A percentile compares a stretch with the other conserved stretches of the same genome.
Conservation (phyloP, 2,329 filamentous ascomycete genomes). For the Paecilomyces formosus region DNA sequence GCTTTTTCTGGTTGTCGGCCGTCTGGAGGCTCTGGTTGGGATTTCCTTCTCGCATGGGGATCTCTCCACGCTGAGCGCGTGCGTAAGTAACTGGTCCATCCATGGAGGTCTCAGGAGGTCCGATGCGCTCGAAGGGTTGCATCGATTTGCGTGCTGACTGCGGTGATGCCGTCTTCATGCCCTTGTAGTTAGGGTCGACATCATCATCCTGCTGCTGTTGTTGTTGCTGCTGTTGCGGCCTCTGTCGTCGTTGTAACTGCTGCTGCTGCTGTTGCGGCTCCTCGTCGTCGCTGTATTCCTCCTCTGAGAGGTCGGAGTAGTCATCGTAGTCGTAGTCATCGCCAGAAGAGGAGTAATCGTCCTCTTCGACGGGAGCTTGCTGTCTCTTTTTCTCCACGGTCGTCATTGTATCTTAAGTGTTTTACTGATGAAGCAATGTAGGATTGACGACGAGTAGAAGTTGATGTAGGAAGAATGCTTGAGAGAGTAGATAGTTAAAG, state of each 20-base stretch:
- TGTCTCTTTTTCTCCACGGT: background rate
- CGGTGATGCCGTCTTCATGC: conserved; percentile 12
- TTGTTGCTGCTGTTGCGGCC: conserved; percentile 3
- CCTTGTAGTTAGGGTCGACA: background rate
- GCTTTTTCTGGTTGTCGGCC: conserved; percentile 33
- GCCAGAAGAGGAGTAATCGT: conserved; percentile 3
- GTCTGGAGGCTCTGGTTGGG: conserved; percentile 35
- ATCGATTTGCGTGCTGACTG: conserved; percentile 45
- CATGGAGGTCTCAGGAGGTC: conserved; percentile 49
- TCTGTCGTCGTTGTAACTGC: conserved; percentile 1
- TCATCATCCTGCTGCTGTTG: conserved; percentile 2
- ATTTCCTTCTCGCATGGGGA: conserved; percentile 46
- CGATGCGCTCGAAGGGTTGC: conserved; percentile 49
- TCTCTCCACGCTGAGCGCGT: conserved; percentile 47
- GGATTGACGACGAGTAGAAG: background rate
- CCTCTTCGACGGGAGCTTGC: conserved; percentile 2
- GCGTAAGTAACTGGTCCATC: conserved; percentile 50
- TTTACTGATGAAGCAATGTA: background rate
- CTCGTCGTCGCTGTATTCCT: conserved; percentile 8
- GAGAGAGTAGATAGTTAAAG: background rate
- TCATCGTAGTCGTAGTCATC: conserved; percentile 2
- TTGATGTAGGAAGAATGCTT: background rate
- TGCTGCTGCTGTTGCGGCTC: conserved; percentile 9
- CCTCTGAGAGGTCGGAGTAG: background rate
- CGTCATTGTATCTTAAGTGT: background rate